Percentiles rank a stretch among this genome's conserved stretches.
Conservation (phyloP, 1,139 yeast genomes). For the Protomyces inouyei region DNA sequence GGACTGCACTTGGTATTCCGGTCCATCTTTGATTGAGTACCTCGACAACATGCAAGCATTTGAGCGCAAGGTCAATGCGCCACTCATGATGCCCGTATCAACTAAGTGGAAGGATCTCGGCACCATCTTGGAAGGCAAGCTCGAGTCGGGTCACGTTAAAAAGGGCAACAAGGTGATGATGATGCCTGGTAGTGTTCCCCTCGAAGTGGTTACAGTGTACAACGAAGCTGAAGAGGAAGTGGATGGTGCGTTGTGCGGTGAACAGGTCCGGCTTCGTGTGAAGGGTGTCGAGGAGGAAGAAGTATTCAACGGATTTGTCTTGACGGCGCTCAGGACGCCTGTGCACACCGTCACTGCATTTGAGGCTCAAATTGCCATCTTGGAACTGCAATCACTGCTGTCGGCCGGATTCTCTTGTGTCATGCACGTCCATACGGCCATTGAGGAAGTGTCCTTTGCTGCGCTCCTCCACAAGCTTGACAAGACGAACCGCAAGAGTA, state of each 20-base stretch:
- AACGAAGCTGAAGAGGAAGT: conserved; percentile 96
- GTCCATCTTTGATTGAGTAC: conserved; percentile 86
- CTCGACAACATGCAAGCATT: conserved; percentile 76
- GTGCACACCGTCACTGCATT: conserved; percentile 85
- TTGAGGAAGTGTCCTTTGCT: conserved; percentile 83
- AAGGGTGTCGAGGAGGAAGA: conserved; percentile 98
- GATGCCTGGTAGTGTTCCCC: conserved; percentile 84
- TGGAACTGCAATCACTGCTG: conserved; percentile 86
- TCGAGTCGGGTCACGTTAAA: conserved; percentile 88
- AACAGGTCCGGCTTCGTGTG: conserved; percentile 87
- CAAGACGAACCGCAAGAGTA: conserved; percentile 91
- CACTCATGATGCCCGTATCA: conserved; percentile 93
- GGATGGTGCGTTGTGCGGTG: conserved; percentile 87
- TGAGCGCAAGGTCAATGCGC: conserved; percentile 83
- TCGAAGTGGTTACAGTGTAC: conserved; percentile 80
- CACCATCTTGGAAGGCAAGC: conserved; percentile 94
- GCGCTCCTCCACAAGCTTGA: conserved; percentile 87
- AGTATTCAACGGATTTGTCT: conserved; percentile 81
- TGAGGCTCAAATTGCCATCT: conserved; percentile 95
- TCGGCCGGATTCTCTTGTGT: conserved; percentile 97
- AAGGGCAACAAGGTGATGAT: conserved; percentile 69
- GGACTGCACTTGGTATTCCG: conserved; percentile 87
- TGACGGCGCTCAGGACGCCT: conserved; percentile 79
- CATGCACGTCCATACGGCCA: conserved; percentile 97
- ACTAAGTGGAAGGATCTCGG: conserved; percentile 88